phyloP scores from a whole-genome alignment of 2,329 filamentous ascomycete genomes.

The Thielaviopsis musarum region DNA sequence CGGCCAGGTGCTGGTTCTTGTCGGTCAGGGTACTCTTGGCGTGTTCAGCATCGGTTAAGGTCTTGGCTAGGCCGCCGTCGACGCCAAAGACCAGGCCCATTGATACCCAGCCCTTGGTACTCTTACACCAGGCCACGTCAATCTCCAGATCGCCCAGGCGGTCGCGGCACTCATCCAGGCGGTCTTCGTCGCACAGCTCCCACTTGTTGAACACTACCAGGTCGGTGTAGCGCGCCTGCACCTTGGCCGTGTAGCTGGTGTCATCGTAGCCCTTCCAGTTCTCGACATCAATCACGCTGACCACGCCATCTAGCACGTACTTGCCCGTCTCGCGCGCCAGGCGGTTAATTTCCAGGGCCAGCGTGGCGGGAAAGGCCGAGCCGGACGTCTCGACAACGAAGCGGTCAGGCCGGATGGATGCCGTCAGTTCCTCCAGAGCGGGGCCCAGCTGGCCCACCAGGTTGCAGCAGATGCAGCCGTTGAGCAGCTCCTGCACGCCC shows the following conservation, averaged over 20 bases:
- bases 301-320: slow-evolving; percentile 71
- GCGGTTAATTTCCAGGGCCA: slow-evolving; percentile 80
- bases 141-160: slow-evolving; percentile 66
- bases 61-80: slow-evolving; percentile 58
- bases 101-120: slow-evolving; percentile 60
- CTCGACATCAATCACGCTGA: slow-evolving; percentile 83
- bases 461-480: slow-evolving; percentile 98
- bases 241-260: slow-evolving; percentile 70
- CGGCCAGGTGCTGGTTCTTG: slow-evolving; percentile 18
- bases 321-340: slow-evolving; percentile 49
- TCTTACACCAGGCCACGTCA: slow-evolving; percentile 71
- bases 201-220: slow-evolving; percentile 88
- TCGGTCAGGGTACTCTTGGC: slow-evolving; percentile 15
- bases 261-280: slow-evolving; percentile 91
- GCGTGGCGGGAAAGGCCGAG: slow-evolving; percentile 70
- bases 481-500: slow-evolving; percentile 81
- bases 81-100: slow-evolving; percentile 73
- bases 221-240: slow-evolving; percentile 83
- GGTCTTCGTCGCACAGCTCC: slow-evolving; percentile 57
- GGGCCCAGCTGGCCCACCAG: slow-evolving; percentile 79
- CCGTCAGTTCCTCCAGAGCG: slow-evolving; percentile 58
- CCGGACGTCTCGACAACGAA: slow-evolving; percentile 92
- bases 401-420: slow-evolving; percentile 45
- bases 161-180: slow-evolving; percentile 64
- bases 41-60: slow-evolving; percentile 26